Conservation (phyloP, 2,329 filamentous ascomycete species). For the Colletotrichum sp. region DNA sequence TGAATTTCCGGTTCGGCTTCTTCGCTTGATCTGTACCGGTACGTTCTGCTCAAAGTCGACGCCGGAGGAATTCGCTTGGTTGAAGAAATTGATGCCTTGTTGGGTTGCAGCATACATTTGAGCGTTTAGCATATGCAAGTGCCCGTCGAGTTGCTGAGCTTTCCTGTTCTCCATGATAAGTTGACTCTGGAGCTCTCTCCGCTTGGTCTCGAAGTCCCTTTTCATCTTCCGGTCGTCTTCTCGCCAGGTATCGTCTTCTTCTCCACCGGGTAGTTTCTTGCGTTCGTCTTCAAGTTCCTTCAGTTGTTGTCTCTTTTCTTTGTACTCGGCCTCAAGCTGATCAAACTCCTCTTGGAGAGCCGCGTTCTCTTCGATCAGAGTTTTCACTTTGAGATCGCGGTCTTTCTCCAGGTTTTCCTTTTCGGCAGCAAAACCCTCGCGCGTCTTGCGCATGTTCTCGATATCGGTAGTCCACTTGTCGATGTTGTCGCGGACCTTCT, state of each 20-base stretch:
- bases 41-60: conserved; percentile 52
- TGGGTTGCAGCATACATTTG: conserved; percentile 51
- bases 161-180: conserved; percentile 53
- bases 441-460: conserved; percentile 61
- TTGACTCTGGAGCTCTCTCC: conserved; percentile 57
- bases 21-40: conserved; percentile 48
- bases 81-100: conserved; percentile 48
- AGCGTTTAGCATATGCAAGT: conserved; percentile 50
- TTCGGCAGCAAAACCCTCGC: conserved; percentile 58
- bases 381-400: conserved; percentile 54
- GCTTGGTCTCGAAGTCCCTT: conserved; percentile 59
- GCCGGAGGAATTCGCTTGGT: conserved; percentile 46
- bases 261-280: conserved; percentile 66
- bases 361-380: conserved; percentile 59
- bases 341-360: conserved; percentile 68
- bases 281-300: conserved; percentile 76
- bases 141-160: conserved; percentile 50
- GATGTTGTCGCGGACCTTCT: conserved; percentile 74
- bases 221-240: conserved; percentile 57
- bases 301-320: conserved; percentile 62
- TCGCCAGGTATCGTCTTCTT: conserved; percentile 63
- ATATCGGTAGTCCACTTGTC: conserved; percentile 70
- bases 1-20: conserved; percentile 53
- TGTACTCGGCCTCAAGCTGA: conserved; percentile 74
- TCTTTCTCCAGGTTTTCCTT: conserved; percentile 55